Conservation (phyloP, 805 yeast genomes). For the Pichia sporocuriosa region DNA sequence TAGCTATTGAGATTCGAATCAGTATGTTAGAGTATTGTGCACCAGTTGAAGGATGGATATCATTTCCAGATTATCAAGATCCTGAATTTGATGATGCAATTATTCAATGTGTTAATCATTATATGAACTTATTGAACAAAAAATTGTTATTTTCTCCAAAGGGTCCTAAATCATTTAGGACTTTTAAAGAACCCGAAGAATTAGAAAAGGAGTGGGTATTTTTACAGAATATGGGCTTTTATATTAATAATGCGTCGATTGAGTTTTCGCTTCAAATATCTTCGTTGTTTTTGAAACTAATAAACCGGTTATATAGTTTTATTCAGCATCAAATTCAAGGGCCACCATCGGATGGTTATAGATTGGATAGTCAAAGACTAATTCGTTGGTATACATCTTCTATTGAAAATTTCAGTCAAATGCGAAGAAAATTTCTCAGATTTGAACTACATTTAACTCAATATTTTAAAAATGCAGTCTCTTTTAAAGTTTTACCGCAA, state of each 20-base stretch:
- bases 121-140: constrained; percentile 61
- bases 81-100: constrained; percentile 57
- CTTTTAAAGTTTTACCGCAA: constrained; percentile 48
- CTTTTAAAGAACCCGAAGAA: constrained; percentile 88
- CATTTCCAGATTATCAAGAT: constrained; percentile 57
- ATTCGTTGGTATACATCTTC: constrained; percentile 63
- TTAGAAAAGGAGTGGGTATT: constrained; percentile 77
- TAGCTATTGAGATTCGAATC: constrained; percentile 69
- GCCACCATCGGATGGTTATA: constrained; percentile 38
- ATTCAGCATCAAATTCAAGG: constrained; percentile 65
- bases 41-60: constrained; percentile 60
- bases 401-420: constrained; percentile 63
- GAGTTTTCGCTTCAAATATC: constrained; percentile 45
- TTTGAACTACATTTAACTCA: constrained; percentile 62
- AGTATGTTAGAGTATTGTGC: constrained; percentile 54
- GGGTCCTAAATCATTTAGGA: constrained; percentile 52
- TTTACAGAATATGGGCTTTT: constrained; percentile 68
- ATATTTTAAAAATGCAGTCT: constrained; percentile 67
- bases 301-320: constrained; percentile 62
- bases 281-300: constrained; percentile 53
- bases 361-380: constrained; percentile 34
- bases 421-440: constrained; percentile 77
- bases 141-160: constrained; percentile 70
- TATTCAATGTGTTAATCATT: constrained; percentile 65
- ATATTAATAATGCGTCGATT: constrained; percentile 72